Evolutionary conservation across 2,329 filamentous ascomycete genomes (phyloP).

Genomic region (Cordyceps fumosorosea): DNA sequence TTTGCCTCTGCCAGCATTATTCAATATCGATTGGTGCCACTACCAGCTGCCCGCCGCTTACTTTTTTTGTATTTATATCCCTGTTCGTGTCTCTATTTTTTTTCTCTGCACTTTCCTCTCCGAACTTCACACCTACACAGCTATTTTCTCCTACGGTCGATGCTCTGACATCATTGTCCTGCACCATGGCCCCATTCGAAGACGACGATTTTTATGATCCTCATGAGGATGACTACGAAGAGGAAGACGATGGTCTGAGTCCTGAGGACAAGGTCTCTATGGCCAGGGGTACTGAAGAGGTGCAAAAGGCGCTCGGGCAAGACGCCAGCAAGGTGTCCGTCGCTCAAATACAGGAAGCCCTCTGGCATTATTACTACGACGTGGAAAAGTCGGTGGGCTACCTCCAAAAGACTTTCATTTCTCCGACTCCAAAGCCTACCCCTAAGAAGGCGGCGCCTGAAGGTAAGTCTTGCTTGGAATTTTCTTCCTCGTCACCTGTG

Average conservation of each 20-base stretch:
- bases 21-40: not conserved
- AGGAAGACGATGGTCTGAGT: constrained; percentile 40
- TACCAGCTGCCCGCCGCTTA: not conserved
- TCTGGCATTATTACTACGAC: constrained; percentile 97
- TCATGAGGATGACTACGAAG: constrained; percentile 34
- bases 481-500: constrained; percentile 11
- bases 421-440: constrained; percentile 36
- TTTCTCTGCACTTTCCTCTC: not conserved
- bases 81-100: not conserved
- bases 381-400: constrained; percentile 79
- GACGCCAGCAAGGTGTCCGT: constrained; percentile 50
- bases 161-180: constrained; percentile 3
- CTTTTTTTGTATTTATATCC: not conserved
- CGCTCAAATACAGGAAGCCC: constrained; percentile 73
- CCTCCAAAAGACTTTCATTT: constrained; percentile 58
- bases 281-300: constrained; percentile 58
- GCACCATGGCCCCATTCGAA: constrained; percentile 9
- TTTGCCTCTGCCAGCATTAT: not conserved
- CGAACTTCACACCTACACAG: not conserved
- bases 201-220: constrained; percentile 15
- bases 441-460: constrained; percentile 35
- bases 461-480: constrained; percentile 28
- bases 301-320: constrained; percentile 58
- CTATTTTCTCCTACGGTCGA: not conserved
- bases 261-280: constrained; percentile 46